These are phyloP conservation scores for Tillandsia leiboldiana DNA, from an alignment of 176 grass and related monocot genomes.

Conservation along the genomic window DNA sequence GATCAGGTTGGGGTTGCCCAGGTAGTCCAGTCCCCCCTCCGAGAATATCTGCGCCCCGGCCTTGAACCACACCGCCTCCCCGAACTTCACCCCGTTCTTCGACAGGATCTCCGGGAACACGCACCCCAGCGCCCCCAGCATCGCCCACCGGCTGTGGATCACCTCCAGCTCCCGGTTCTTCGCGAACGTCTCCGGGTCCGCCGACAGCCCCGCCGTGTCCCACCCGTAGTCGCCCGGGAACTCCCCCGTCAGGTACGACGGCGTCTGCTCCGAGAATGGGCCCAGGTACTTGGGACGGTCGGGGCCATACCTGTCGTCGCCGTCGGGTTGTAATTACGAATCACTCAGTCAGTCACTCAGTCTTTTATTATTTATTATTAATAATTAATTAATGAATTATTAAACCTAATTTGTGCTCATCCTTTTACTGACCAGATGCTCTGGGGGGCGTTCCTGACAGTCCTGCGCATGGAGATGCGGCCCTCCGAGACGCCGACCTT, in stretches of 20 bases:
- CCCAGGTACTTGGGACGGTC: conserved; percentile 4
- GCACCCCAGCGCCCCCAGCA: conserved; percentile 1
- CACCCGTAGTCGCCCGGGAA: conserved; percentile 2
- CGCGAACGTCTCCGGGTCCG: conserved; percentile 5
- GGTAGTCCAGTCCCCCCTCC: neutral
- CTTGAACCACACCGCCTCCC: conserved; percentile 3
- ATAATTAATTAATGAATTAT: neutral
- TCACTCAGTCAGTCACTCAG: too few species aligned
- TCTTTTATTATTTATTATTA: too few species aligned
- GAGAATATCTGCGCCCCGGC: neutral
- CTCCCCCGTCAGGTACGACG: neutral
- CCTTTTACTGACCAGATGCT: conserved; percentile 57
- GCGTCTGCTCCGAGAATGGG: conserved; percentile 1
- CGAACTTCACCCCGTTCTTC: conserved; percentile 1
- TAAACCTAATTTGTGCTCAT: neutral
- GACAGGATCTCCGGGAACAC: neutral
- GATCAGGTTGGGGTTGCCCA: conserved; percentile 2
- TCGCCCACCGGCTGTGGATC: neutral
- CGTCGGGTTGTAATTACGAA: too few species aligned
- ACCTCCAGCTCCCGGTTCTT: conserved; percentile 2
- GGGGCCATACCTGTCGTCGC: neutral
- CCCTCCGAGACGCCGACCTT: conserved; percentile 35
- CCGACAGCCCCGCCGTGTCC: conserved; percentile 2
- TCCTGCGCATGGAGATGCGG: conserved; percentile 72
- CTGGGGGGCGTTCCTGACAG: conserved; percentile 48